Percentiles rank a stretch among this genome's conserved stretches.
Conservation (phyloP, 257 asterid genomes). For the Cruciata laevipes region DNA sequence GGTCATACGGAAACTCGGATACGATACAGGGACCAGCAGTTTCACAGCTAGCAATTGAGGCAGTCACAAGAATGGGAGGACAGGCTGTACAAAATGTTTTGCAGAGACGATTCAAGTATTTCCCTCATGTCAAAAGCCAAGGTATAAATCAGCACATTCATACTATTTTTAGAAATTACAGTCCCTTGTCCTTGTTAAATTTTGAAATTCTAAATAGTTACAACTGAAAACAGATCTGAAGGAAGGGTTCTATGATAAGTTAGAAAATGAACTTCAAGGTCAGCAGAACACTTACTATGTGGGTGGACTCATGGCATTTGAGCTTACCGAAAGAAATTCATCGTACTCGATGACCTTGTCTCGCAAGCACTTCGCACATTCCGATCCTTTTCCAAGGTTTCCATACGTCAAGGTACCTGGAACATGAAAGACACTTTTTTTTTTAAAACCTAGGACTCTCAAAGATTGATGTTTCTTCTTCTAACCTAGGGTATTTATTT, state of each 20-base stretch:
- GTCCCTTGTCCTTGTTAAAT: background rate
- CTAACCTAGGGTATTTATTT: background rate
- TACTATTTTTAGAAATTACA: background rate
- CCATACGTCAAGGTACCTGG: constrained; percentile 69
- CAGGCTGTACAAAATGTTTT: constrained; percentile 36
- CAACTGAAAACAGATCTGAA: constrained; percentile 42
- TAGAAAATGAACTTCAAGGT: constrained; percentile 66
- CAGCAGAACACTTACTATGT: constrained; percentile 61
- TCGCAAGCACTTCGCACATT: constrained; percentile 46
- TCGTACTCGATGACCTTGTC: constrained; percentile 58
- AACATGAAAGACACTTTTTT: constrained; percentile 9
- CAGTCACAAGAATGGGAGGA: constrained; percentile 69
- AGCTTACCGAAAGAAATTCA: constrained; percentile 84
- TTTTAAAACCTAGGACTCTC: background rate
- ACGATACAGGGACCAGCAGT: constrained; percentile 41
- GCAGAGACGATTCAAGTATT: constrained; percentile 66
- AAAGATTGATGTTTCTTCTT: background rate
- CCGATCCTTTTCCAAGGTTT: constrained; percentile 45
- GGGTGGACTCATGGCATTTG: constrained; percentile 90
- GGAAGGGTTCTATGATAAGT: constrained; percentile 56
- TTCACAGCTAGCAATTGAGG: constrained; percentile 47
- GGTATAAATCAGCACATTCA: constrained; percentile 29
- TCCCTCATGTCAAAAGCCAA: constrained; percentile 67
- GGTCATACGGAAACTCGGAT: constrained; percentile 78
- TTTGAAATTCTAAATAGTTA: background rate